Evolutionary conservation across 2,329 filamentous ascomycete species (phyloP).

Genomic region (Monosporascus sp.): DNA sequence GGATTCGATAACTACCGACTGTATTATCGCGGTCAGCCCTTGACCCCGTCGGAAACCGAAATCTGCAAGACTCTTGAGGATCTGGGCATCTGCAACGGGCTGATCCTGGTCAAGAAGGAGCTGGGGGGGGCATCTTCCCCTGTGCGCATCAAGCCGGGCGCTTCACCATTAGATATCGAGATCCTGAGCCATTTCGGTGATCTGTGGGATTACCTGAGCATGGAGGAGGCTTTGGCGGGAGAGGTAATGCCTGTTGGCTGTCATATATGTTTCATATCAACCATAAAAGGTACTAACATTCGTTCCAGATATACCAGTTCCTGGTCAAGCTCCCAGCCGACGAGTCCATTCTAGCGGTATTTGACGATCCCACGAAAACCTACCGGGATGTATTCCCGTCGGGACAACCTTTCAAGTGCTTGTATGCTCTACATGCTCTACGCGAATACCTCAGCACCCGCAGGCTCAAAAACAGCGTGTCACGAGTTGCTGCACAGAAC

Average conservation of each 20-base stretch:
- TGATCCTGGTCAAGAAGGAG: slow-evolving; percentile 61
- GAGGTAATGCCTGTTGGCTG: slow-evolving; percentile 43
- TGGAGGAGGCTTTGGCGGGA: slow-evolving; percentile 63
- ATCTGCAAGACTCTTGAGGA: slow-evolving; percentile 61
- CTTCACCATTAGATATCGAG: slow-evolving; percentile 66
- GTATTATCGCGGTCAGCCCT: slow-evolving; percentile 63
- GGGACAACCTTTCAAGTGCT: slow-evolving; percentile 63
- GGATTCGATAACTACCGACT: slow-evolving; percentile 72
- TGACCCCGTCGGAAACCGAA: slow-evolving; percentile 56
- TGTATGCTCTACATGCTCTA: slow-evolving; percentile 68
- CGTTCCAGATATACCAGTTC: slow-evolving; percentile 60
- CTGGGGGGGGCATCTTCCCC: slow-evolving; percentile 39
- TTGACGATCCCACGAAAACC: slow-evolving; percentile 48
- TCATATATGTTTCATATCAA: too few species aligned
- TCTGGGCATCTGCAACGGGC: slow-evolving; percentile 58
- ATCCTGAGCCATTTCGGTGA: slow-evolving; percentile 79
- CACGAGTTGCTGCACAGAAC: slow-evolving; percentile 19
- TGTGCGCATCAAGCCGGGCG: slow-evolving; percentile 43
- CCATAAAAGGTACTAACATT: slow-evolving; percentile 11
- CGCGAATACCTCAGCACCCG: slow-evolving; percentile 51
- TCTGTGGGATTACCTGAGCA: slow-evolving; percentile 73
- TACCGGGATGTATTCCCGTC: slow-evolving; percentile 62
- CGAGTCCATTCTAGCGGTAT: slow-evolving; percentile 52
- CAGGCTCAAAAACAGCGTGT: slow-evolving; percentile 19
- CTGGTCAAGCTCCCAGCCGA: slow-evolving; percentile 66